phyloP scores from a whole-genome alignment of 257 asterid genomes.

The Thymus quinquecostatus region DNA sequence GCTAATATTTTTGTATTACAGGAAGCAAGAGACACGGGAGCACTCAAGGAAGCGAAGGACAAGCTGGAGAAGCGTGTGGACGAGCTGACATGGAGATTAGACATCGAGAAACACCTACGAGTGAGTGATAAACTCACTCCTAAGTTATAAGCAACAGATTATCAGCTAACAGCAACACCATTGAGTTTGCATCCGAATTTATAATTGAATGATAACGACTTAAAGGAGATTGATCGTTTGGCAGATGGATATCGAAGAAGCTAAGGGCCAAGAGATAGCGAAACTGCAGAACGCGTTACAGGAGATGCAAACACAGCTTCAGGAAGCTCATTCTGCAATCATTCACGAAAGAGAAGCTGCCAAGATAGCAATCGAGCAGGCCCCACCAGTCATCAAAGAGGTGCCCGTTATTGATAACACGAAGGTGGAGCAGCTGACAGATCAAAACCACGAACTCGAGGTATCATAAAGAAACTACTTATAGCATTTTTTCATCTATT shows the following conservation, averaged over 20 bases:
- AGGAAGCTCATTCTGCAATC: constrained; percentile 71
- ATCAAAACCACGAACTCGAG: constrained; percentile 72
- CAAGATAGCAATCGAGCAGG: constrained; percentile 83
- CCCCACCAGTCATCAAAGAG: constrained; percentile 91
- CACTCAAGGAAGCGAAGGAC: constrained; percentile 93
- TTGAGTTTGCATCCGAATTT: background rate
- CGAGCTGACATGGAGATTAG: constrained; percentile 90
- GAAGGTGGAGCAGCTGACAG: constrained; percentile 75
- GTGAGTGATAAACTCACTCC: constrained; percentile 42
- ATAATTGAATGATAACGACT: no score
- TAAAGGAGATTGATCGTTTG: constrained; percentile 30
- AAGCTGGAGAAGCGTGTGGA: constrained; percentile 94
- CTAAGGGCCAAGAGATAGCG: constrained; percentile 79
- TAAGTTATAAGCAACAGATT: constrained; percentile 20
- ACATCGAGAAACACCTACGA: constrained; percentile 85
- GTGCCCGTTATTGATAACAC: constrained; percentile 79
- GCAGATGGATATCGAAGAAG: constrained; percentile 88
- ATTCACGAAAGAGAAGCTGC: constrained; percentile 84
- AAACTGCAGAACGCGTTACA: constrained; percentile 67
- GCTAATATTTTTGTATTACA: constrained; percentile 39
- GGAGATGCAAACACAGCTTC: constrained; percentile 67
- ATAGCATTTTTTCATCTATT: background rate
- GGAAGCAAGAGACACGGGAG: constrained; percentile 97
- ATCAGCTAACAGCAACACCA: constrained; percentile 21
- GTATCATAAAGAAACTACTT: constrained; percentile 44